Evolutionary conservation across 2,329 filamentous ascomycete species (phyloP).

Genomic region (Diaporthe helianthi): DNA sequence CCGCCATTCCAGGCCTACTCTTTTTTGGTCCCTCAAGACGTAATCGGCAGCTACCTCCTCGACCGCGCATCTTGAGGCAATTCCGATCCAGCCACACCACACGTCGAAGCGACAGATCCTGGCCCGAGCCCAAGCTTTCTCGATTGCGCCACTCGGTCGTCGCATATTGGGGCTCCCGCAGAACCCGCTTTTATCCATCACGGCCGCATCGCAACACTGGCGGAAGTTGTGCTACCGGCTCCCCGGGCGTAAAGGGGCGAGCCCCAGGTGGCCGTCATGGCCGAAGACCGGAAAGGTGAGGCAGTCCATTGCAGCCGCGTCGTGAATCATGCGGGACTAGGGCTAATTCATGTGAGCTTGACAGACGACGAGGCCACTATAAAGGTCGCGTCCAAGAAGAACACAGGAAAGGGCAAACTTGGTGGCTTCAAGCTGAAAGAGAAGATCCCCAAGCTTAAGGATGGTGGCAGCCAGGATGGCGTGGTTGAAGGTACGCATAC

Average conservation of each 20-base stretch:
- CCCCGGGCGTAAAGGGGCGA: slow-evolving; percentile 12
- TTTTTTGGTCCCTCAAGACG: neutral
- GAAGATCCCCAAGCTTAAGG: slow-evolving; percentile 65
- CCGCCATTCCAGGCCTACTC: neutral
- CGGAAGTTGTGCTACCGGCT: neutral
- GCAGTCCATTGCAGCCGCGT: neutral
- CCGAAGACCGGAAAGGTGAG: slow-evolving; percentile 35
- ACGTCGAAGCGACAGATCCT: neutral
- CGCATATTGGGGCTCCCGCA: too few relatives aligned
- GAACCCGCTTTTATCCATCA: neutral
- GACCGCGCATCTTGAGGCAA: neutral
- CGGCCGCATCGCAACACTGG: neutral
- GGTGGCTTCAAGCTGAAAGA: slow-evolving; percentile 70
- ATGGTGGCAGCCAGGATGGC: slow-evolving; percentile 76
- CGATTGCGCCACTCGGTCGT: slow-evolving; percentile 7
- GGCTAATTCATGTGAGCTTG: slow-evolving; percentile 9
- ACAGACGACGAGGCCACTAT: slow-evolving; percentile 65
- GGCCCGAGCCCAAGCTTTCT: neutral
- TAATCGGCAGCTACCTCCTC: neutral
- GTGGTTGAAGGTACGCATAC: slow-evolving; percentile 64
- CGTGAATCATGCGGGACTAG: neutral
- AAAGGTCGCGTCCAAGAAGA: slow-evolving; percentile 67
- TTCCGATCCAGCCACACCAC: neutral
- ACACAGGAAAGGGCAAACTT: slow-evolving; percentile 47
- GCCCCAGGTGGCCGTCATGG: slow-evolving; percentile 28